These are phyloP conservation scores for Stephanodiscus triporus DNA, from an alignment of 108 stramenopile genomes.

Conservation along the genomic window DNA sequence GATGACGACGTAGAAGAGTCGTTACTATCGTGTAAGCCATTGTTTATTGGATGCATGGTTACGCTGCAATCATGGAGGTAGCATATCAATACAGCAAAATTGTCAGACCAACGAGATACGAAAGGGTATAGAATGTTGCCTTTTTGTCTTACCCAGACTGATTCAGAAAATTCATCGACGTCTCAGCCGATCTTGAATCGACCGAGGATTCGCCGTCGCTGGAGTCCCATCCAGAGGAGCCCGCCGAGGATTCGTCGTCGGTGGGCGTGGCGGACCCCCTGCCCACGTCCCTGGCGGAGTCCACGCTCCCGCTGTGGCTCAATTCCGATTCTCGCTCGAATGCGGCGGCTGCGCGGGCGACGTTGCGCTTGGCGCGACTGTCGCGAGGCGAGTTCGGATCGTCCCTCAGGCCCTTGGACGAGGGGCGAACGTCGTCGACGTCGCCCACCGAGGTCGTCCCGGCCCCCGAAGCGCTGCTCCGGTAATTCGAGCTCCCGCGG, in stretches of 20 bases:
- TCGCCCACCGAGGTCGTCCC: background rate
- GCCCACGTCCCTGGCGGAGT: background rate
- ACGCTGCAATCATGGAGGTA: constrained; percentile 16
- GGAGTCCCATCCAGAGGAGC: constrained; percentile 49
- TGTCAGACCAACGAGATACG: background rate
- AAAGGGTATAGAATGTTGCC: background rate
- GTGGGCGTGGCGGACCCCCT: background rate
- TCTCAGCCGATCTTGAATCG: constrained; percentile 32
- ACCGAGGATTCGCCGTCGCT: constrained; percentile 38
- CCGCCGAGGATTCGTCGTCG: constrained; percentile 48
- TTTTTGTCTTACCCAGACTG: constrained; percentile 26
- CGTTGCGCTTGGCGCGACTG: background rate
- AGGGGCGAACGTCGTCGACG: background rate
- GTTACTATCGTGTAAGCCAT: constrained; percentile 8
- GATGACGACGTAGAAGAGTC: constrained; percentile 10
- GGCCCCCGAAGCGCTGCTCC: background rate
- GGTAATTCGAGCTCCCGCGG: background rate
- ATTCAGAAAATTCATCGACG: constrained; percentile 28
- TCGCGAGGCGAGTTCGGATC: background rate
- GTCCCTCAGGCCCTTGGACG: background rate
- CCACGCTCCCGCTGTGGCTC: too few relatives aligned
- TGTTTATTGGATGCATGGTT: constrained; percentile 37
- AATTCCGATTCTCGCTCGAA: too few relatives aligned
- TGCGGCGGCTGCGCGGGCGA: background rate
- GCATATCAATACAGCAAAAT: background rate